Conservation (phyloP, 2,329 filamentous ascomycete species). For the Penicillium sp. region DNA sequence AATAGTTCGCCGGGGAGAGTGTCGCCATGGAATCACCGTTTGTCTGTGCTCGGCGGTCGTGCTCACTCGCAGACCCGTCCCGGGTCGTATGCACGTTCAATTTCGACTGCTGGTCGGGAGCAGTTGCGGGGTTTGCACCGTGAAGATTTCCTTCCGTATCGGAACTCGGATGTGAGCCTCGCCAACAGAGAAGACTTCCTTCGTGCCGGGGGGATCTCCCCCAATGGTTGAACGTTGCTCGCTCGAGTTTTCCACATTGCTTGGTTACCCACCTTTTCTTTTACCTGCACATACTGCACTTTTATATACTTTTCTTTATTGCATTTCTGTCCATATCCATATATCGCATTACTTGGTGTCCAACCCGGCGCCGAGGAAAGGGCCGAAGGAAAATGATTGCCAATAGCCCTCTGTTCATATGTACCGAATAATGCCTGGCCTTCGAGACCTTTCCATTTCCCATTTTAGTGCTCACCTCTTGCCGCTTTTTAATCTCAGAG, state of each 20-base stretch:
- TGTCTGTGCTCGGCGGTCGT: slow-evolving; percentile 13
- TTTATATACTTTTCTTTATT: slow-evolving; percentile 1
- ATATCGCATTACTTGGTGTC: slow-evolving; percentile 9
- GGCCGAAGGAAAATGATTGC: background rate
- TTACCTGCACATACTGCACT: slow-evolving; percentile 8
- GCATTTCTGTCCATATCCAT: slow-evolving; percentile 6
- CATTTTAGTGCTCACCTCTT: too few relatives aligned
- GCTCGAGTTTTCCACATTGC: background rate
- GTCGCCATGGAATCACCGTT: slow-evolving; percentile 17
- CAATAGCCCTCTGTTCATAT: background rate
- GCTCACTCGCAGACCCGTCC: slow-evolving; percentile 9
- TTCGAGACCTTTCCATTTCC: too few relatives aligned
- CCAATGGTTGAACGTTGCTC: slow-evolving; percentile 8
- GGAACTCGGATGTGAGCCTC: slow-evolving; percentile 38
- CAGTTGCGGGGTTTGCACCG: slow-evolving; percentile 34
- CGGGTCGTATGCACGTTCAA: slow-evolving; percentile 20
- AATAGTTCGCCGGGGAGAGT: slow-evolving; percentile 7
- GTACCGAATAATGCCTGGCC: too few relatives aligned
- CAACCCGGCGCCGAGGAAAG: background rate
- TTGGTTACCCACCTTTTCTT: background rate
- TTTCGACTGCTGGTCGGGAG: slow-evolving; percentile 31
- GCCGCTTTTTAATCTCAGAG: too few relatives aligned
- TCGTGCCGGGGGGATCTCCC: slow-evolving; percentile 23
- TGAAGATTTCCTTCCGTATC: slow-evolving; percentile 36
- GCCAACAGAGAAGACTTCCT: slow-evolving; percentile 37